Evolutionary conservation across 108 stramenopile species (phyloP).

Genomic region (Pseudonitzschia multistriata): DNA sequence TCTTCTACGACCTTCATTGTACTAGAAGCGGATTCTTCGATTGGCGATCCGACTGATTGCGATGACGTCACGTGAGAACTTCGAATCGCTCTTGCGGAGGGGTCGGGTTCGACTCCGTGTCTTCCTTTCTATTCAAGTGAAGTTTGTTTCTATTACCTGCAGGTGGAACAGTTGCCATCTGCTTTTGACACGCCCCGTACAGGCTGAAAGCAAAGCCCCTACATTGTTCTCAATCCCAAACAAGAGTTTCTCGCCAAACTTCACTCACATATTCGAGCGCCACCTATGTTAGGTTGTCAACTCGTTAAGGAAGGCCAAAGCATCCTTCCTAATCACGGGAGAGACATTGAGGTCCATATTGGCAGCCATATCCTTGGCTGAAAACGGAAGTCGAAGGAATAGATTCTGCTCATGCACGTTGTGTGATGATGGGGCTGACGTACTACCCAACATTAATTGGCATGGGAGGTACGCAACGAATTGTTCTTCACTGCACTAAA

Average conservation of each 20-base stretch:
- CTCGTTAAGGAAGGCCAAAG: background rate
- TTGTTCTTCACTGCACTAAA: too few relatives aligned
- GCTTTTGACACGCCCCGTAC: background rate
- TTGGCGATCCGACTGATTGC: too few relatives aligned
- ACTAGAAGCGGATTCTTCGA: too few relatives aligned
- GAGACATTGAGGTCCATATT: background rate
- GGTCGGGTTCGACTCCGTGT: too few relatives aligned
- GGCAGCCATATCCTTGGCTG: background rate
- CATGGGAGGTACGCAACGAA: too few relatives aligned
- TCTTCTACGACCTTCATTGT: too few relatives aligned
- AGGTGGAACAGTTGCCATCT: background rate
- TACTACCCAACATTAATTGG: background rate
- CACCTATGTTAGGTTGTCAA: background rate
- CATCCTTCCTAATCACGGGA: background rate
- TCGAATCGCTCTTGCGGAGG: too few relatives aligned
- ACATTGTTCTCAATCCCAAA: background rate
- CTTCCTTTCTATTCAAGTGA: too few relatives aligned
- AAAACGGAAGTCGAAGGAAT: constrained; percentile 4
- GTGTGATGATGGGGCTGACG: background rate
- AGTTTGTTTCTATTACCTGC: too few relatives aligned
- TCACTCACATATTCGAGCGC: background rate
- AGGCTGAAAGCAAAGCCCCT: too few relatives aligned
- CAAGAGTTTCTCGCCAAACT: background rate
- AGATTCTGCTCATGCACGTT: background rate
- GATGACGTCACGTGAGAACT: too few relatives aligned